Base-by-base conservation (phyloP, 176 grass and related monocot genomes). In the Oryza nivara region DNA sequence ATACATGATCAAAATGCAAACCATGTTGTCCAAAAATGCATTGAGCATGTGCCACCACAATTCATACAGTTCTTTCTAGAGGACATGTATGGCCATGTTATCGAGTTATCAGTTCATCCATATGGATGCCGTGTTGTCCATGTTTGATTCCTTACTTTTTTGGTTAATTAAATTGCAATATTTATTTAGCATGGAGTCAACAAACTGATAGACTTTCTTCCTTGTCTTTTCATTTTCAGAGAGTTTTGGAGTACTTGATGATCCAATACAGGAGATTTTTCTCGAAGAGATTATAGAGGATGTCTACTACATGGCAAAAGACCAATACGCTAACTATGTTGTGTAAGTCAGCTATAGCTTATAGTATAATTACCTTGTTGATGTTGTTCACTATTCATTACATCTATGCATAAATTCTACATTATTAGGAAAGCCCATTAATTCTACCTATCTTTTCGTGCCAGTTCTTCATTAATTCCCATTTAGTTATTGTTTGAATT, bases 21-120 rank as follows among this genome's bases (percentile, higher is more conserved):
- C 26, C 26, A 72, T 58, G 68, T 61, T 82, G 16, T 82, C 40
- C 35, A 80, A 23, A 82, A 72, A 82, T 82, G 36, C 5, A 82
- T 72, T 6, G 36, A 63, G 19, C 52, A 72, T 0, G 4, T 72
- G 8, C 35, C 68, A 28, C 35, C 11, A 4, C 49, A 82, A 43
- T 52, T 72, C 49, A 61, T 82, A 40, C 20, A 61, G 1, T 82
- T 72, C 49, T 60, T 71, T 43, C 5, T 41, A 4, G 32, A 60
- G 13, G 11, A 19, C 19, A 43, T 68, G 9, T 48, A 67, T 79
- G 76, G 61, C 4, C 43, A 49, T 80, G 43, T 48, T 3, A 17
- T 46, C 0, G 14, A 66, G 15, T 20, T 68, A 68, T 80, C 1
- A 36, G 35, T 36, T 36, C 63, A 80, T 80, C 44, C 4, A 68